Base-by-base conservation (phyloP, 2,329 filamentous ascomycete species). In the Penicillium oxalicum region DNA sequence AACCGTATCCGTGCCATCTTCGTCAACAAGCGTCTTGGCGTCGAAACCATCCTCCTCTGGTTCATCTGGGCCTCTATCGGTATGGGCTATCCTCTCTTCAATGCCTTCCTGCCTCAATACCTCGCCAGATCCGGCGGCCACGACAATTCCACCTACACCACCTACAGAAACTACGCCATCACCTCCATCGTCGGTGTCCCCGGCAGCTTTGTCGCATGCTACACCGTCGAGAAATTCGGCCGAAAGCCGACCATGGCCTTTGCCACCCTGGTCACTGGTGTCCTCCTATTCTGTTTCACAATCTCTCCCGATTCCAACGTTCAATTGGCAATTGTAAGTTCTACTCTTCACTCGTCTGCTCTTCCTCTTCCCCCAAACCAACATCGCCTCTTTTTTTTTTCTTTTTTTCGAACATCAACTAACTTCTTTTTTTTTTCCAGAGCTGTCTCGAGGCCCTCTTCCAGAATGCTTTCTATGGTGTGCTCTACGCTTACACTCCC, bases 41-140 rank as follows among this genome's bases (percentile, higher is more conserved):
- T 72, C n/a, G 74, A 72, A 9, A 80, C 77, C 18, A 54, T 65
- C n/a, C 65, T 80, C 1, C 66, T 91, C 42, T 90, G 86, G 86
- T 86, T 90, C 68, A 83, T 82, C 64, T 94, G 88, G 88, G 77
- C 84, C 0, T 83, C 82, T 9, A 91, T 94, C 57, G 88, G 88
- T 45, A 87, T 94, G 81, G 88, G 84, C 1, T 94, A 91, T 61
- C 88, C 88, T 0, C 79, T 95, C 4, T 95, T 91, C 78, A 93
- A 91, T 68, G 86, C 87, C 43, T 94, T 94, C 70, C 75, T 95
- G 18, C 89, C 89, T 0, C 87, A 93, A 57, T 93, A 93, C 62
- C 82, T 94, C 50, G 80, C 83, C 25, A 78, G 82, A 48, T 77
- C 80, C 26, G 73, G 72, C 9, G 80, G 83, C 25, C 77, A 81